These are phyloP conservation scores for Nelumbo lutea DNA, from an alignment of 164 flowering plant genomes.

Conservation along the genomic window DNA sequence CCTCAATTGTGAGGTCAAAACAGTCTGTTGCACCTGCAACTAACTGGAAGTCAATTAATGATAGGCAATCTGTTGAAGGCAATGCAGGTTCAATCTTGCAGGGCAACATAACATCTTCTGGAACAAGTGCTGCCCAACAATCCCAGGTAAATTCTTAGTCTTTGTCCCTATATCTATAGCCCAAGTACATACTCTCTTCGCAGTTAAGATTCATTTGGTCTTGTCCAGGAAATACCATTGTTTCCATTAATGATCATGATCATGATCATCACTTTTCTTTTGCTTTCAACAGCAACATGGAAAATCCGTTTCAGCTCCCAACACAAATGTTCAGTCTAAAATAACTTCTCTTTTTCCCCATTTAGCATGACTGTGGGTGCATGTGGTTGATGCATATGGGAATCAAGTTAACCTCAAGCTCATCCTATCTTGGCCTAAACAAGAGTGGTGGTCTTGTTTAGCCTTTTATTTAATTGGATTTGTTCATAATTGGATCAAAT, in stretches of 20 bases:
- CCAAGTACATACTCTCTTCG: neutral
- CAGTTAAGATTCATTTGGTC: neutral
- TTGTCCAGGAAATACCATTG: neutral
- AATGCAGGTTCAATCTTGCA: constrained; percentile 15
- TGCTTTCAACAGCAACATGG: constrained; percentile 35
- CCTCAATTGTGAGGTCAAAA: constrained; percentile 21
- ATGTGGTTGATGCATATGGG: too few species aligned
- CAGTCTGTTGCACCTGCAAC: constrained; percentile 14
- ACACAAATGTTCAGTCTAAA: constrained; percentile 25
- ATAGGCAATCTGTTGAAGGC: constrained; percentile 22
- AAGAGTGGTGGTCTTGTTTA: too few species aligned
- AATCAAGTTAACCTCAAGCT: too few species aligned
- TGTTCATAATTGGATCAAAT: too few species aligned
- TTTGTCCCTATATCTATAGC: neutral
- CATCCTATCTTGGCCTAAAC: too few species aligned
- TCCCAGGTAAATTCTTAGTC: constrained; percentile 14
- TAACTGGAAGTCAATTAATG: constrained; percentile 38
- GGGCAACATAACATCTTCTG: constrained; percentile 20
- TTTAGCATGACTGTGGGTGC: too few species aligned
- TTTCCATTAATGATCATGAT: neutral
- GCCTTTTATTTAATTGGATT: too few species aligned
- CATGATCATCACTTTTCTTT: neutral
- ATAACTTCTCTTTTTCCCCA: too few species aligned
- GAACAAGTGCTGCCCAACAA: constrained; percentile 10
- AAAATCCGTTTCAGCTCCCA: constrained; percentile 33